Evolutionary conservation across 768 basidiomycete species (phyloP), one percentile per base, ranked within the genome.

Genomic region (Rhodotorula babjevae): DNA sequence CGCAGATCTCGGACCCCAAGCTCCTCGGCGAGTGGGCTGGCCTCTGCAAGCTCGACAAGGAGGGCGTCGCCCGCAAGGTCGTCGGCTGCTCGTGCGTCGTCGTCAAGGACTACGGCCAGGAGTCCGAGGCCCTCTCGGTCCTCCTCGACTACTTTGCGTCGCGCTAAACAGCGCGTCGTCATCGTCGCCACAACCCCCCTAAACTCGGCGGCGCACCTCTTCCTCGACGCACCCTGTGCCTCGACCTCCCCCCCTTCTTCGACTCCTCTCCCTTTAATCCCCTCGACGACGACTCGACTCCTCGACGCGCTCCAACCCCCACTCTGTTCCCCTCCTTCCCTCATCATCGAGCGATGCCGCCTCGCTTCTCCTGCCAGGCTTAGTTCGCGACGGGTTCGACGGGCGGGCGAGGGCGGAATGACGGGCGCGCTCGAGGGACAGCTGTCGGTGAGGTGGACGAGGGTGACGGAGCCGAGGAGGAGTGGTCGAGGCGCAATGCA

Each of bases 41-140:
- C 56, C 87, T 99, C 74, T 97, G 95, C 89, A 99, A 99, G 87
- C 94, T 98, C 82, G 95, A 99, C 85, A 88, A 92, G 80, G 95
- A 98, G 85, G 95, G 95, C 77, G 97, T 96, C 84, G 90, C 95
- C 61, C 87, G 95, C 82, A 98, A 98, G 86, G 85, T 98, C 80
- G 81, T 83, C 72, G 81, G 81, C 56, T 81, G 81, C 80, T 82
- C 82, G 47, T 82, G 67, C 67, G 95, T 98, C 79, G 95, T 97
- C 75, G 94, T 99, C 78, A 98, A 92, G 87, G 92, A 97, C 81
- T 97, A 94, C 81, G 95, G 95, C 79, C 86, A 87, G 68, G 95
- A 98, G 85, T 89, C 88, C 79, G 92, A 95, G 85, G 95, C 93
- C 68, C 87, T 75, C 82, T 75, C 64, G 59, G 67, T 77, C 68